These are phyloP conservation scores for Solanum pinnatisectum DNA, from an alignment of 257 asterid genomes.

Conservation along the genomic window DNA sequence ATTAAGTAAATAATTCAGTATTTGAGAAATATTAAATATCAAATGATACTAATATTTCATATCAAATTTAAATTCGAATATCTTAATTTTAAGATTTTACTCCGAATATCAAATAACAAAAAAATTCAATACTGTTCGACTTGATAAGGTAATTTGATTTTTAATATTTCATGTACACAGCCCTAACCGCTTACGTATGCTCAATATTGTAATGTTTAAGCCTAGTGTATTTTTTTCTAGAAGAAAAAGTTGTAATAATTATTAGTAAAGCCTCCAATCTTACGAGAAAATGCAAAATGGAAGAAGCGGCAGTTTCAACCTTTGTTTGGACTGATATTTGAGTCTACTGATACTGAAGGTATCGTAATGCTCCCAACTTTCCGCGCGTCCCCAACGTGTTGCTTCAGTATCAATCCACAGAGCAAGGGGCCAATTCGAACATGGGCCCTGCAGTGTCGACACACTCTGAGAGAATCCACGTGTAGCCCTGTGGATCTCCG, in stretches of 20 bases:
- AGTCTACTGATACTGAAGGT: not conserved
- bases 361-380: not conserved
- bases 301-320: not conserved
- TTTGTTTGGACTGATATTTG: not conserved
- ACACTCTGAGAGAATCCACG: not conserved
- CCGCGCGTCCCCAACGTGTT: not conserved
- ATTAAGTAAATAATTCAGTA: too few relatives aligned
- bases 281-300: not conserved
- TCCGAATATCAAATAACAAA: too few relatives aligned
- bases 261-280: not conserved
- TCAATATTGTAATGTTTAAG: not conserved
- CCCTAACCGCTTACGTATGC: too few relatives aligned
- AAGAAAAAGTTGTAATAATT: not conserved
- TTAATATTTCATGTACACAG: too few relatives aligned
- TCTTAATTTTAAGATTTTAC: too few relatives aligned
- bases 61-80: too few relatives aligned
- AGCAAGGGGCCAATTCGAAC: not conserved
- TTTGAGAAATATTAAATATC: too few relatives aligned
- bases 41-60: too few relatives aligned
- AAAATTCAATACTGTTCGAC: too few relatives aligned
- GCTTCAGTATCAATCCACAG: not conserved
- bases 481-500: not conserved
- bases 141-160: too few relatives aligned
- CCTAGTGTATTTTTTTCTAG: not conserved
- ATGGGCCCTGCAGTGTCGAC: not conserved